phyloP scores from a whole-genome alignment of 164 flowering plant genomes.

The Magnolia kwangsiensis region DNA sequence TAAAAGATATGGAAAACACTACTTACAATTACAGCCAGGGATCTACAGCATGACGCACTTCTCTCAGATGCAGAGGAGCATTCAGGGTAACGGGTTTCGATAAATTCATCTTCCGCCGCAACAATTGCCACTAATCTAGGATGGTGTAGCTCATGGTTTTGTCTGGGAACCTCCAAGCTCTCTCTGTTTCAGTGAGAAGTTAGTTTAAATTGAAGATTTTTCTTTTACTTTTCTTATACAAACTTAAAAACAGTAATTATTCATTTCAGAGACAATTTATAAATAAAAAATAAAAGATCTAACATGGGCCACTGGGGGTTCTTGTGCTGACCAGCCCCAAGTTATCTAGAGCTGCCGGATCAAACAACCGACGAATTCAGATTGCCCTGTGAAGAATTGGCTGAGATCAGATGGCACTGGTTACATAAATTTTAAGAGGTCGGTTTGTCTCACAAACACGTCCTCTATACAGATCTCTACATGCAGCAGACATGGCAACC shows the following conservation, averaged over 20 bases:
- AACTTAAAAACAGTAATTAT: background rate
- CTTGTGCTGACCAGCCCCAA: background rate
- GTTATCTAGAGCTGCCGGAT: background rate
- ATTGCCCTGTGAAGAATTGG: background rate
- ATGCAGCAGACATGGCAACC: too few species aligned
- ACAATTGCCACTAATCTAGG: conserved; percentile 25
- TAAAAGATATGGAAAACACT: background rate
- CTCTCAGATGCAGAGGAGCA: conserved; percentile 37
- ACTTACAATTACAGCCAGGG: conserved; percentile 54
- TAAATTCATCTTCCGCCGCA: conserved; percentile 15
- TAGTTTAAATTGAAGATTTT: background rate
- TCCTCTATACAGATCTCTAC: background rate
- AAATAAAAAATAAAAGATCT: background rate
- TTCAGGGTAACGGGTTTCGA: conserved; percentile 24
- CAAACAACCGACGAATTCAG: background rate
- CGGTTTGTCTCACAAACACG: background rate
- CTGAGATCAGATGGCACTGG: background rate
- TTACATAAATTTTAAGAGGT: background rate
- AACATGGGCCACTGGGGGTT: background rate
- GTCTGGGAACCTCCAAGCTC: conserved; percentile 58
- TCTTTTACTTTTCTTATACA: background rate
- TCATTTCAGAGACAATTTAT: background rate
- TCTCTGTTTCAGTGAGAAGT: conserved; percentile 30
- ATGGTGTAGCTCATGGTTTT: conserved; percentile 24
- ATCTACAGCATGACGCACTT: conserved; percentile 47